Evolutionary conservation across 768 basidiomycete genomes (phyloP).

Genomic region (Leccinum barrowsii): DNA sequence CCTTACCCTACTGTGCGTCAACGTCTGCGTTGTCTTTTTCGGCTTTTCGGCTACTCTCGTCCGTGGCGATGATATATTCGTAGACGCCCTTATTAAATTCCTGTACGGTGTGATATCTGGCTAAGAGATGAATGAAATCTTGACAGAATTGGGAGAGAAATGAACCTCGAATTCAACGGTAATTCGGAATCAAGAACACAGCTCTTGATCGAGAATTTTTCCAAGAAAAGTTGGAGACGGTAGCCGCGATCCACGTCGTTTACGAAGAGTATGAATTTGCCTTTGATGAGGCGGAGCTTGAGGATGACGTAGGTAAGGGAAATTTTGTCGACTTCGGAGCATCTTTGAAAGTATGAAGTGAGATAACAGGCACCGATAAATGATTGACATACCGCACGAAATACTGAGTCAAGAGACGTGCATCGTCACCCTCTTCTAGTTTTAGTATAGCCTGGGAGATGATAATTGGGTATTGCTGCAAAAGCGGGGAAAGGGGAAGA

Average conservation of each 20-base stretch:
- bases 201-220: constrained; percentile 84
- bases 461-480: background rate
- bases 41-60: no score
- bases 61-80: no score
- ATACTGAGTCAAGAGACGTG: constrained; percentile 80
- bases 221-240: constrained; percentile 92
- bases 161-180: no score
- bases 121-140: no score
- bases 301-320: constrained; percentile 93
- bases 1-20: constrained; percentile 33
- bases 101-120: no score
- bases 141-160: no score
- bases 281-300: constrained; percentile 92
- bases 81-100: no score
- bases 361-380: background rate
- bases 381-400: constrained; percentile 56
- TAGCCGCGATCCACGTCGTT: constrained; percentile 95
- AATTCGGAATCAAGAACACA: no score
- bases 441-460: constrained; percentile 71
- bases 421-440: constrained; percentile 83
- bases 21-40: constrained; percentile 25
- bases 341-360: constrained; percentile 39
- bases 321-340: constrained; percentile 96
- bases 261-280: constrained; percentile 95
- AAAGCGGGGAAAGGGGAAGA: background rate